Base-by-base conservation (phyloP, 768 basidiomycete genomes). In the Podaxis mareebaensis region DNA sequence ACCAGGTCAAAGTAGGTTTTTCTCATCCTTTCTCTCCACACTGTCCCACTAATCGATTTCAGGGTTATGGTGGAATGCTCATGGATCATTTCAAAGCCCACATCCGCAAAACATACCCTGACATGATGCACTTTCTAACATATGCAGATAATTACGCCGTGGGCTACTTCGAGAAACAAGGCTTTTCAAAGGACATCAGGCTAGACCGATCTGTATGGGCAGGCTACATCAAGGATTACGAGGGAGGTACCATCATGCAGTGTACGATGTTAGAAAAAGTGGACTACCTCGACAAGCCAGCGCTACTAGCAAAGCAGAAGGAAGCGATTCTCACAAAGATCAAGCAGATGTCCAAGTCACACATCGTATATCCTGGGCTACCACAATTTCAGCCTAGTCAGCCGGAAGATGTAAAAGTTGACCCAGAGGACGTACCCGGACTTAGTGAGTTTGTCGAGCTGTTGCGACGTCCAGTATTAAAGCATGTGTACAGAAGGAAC, bases 131-230 rank as follows among this genome's bases (percentile, higher is more conserved):
- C 75, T 99, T 98, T 77, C 81, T 99, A 38, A 98, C 97, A 3
- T 99, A 99, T 71, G 97, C 97, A 53, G 97, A 99, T 77, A 99
- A 99, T 74, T 99, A 94, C 72, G 97, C 97, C 17, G 95, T 99
- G 42, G 96, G 97, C 3, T 99, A 98, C 76, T 99, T 99, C 81
- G 95, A 95, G 74, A 99, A 99, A 73, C 97, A 99, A 79, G 97
- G 97, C 0, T 99, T 99, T 75, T 92, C 94, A 5, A 99, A 99
- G 74, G 96, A 99, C 62, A 96, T 99, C 65, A 90, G 91, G 0
- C 83, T 97, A n/a, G 90, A 90, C 64, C 85, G 96, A 49, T 87
- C 91, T 1, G 82, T 90, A 7, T 99, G 97, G 97, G 96, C 96
- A 0, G 97, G 96, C 11, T 99, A 99, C 75, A 99, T 99, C 86